Base-by-base conservation (phyloP, 306 rosid species). In the Amphicarpaea edgeworthii region DNA sequence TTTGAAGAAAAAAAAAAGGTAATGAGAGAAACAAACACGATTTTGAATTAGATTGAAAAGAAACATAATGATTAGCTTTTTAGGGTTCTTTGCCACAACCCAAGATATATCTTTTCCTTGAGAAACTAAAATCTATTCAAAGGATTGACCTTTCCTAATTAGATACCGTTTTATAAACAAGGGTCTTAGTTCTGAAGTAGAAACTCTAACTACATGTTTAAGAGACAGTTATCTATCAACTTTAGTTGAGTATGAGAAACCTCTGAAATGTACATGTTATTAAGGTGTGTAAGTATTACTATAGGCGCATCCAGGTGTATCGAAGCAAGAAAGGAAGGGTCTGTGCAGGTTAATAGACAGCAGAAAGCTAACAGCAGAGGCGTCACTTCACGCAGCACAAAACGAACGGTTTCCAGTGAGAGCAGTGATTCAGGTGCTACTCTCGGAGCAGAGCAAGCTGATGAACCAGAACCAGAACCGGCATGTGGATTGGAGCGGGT, bases 381-480 rank as follows among this genome's bases (percentile, higher is more conserved):
- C 97, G 1, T 90, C 97, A 55, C 86, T 92, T 16, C 99, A 95
- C 24, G 99, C 99, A 1, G 87, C 97, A 5, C 97, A 95, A 49
- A 95, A 92, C 68, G 99, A 95, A 49, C 81, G 99, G 1, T 83
- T 95, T 50, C 99, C 99, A 0, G 97, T 95, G 14, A 85, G 99
- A 76, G 96, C 97, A 0, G 96, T 95, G 8, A 89, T 95, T 70
- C 99, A 92, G 58, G 97, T 95, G 0, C 91, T 95, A 2, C 88
- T 95, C 76, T 88, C 89, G 0, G 97, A 92, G 81, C 97, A 92
- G 47, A 83, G 73, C 10, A 92, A 89, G 37, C 82, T 89, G 38
- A n/a, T n/a, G n/a, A n/a, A n/a, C n/a, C n/a, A n/a, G n/a, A n/a
- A n/a, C n/a, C n/a, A n/a, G n/a, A 83, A 70, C 37, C 77, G 83